Evolutionary conservation across 1,284 basidiomycete genomes (phyloP), one percentile per base, ranked within the genome.

Genomic region (Ustilago cynodontis): DNA sequence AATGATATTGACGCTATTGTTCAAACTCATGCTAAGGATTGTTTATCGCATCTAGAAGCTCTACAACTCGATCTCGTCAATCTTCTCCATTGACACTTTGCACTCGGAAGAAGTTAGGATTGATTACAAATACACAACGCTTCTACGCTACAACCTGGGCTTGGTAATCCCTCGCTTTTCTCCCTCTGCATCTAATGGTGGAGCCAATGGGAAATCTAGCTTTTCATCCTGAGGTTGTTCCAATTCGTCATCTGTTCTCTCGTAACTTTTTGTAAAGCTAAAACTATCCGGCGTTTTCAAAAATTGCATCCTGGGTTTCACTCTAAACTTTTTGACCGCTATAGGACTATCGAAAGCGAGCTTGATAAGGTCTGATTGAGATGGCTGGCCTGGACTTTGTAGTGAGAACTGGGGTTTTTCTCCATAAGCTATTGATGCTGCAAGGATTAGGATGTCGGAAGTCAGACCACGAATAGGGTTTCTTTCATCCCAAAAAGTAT

Each of bases 391-490:
- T 1, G 45, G 71, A 10, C 62, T 59, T 3, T 22, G 16, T 16
- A 77, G 37, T 9, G 57, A 60, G 50, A 75, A 84, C 33, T 69
- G 52, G 0, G 83, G 77, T 4, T 8, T 1, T 4, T 51, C 47
- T 1, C 26, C 68, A 54, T 81, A 85, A 1, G 83, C 83, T 7
- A 84, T 67, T 1, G 29, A 11, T 1, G 83, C 81, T 13, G 81
- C 80, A 11, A 70, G 60, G 49, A 85, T 82, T 9, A 85, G 62
- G 29, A 85, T 84, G 62, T 85, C 83, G 33, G 80, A 78, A 28
- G 67, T 75, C 18, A 85, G 57, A 1, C 83, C 83, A 10, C 82
- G 49, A 33, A 85, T 78, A 3, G 83, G 83, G 47, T 84, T 85
- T 0, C 82, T 52, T 37, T 67, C 55, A 51, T 85, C 82, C 81